Conservation (phyloP, 2,329 filamentous ascomycete species). For the Thermoascus crustaceus region DNA sequence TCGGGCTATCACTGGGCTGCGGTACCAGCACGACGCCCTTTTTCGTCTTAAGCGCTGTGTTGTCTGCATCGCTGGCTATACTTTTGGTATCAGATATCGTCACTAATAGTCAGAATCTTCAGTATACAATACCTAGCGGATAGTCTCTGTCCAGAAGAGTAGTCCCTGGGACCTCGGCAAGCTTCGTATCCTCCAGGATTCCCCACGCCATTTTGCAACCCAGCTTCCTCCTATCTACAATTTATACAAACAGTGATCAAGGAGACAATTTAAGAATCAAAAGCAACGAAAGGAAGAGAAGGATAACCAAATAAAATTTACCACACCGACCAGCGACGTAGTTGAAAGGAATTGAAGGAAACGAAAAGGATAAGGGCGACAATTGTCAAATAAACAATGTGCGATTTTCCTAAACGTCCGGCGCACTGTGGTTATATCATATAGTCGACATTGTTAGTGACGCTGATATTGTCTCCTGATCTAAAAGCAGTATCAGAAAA, state of each 20-base stretch:
- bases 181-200: constrained; percentile 18
- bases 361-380: neutral
- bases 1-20: constrained; percentile 10
- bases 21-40: constrained; percentile 11
- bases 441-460: too few relatives aligned
- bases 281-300: neutral
- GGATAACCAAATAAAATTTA: neutral
- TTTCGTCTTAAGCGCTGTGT: constrained; percentile 27
- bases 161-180: constrained; percentile 20
- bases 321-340: constrained; percentile 3
- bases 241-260: constrained; percentile 7
- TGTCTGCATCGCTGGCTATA: neutral
- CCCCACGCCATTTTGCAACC: constrained; percentile 20
- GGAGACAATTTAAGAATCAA: constrained; percentile 6
- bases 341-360: neutral
- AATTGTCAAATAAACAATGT: too few relatives aligned
- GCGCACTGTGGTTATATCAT: too few relatives aligned
- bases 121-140: neutral
- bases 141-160: constrained; percentile 3
- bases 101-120: neutral
- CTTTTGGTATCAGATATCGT: neutral
- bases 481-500: neutral
- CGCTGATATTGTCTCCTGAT: too few relatives aligned
- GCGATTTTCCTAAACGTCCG: too few relatives aligned
- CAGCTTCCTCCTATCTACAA: too few relatives aligned